phyloP scores from a whole-genome alignment of 2,329 filamentous ascomycete species.

The Biscogniauxia mediterranea region DNA sequence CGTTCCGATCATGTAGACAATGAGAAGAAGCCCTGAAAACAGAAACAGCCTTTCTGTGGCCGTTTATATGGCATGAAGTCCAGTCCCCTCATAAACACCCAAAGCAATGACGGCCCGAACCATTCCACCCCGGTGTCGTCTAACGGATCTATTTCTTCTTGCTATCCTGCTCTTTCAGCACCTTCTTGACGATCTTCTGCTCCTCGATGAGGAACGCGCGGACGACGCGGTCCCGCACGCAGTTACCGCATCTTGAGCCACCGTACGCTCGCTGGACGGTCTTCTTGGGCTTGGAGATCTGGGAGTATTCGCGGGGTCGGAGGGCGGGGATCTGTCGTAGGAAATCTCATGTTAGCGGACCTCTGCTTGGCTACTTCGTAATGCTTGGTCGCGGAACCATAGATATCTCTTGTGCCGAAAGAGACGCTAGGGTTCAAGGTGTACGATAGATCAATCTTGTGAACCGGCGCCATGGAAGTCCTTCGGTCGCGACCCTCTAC shows the following conservation, averaged over 20 bases:
- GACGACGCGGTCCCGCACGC: slow-evolving; percentile 96
- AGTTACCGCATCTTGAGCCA: slow-evolving; percentile 97
- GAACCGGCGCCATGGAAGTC: background rate
- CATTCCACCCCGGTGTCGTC: slow-evolving; percentile 31
- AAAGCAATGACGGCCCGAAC: slow-evolving; percentile 36
- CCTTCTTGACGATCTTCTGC: slow-evolving; percentile 99
- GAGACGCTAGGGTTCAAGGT: too few relatives aligned
- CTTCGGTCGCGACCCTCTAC: background rate
- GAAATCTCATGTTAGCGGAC: background rate
- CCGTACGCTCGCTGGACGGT: slow-evolving; percentile 98
- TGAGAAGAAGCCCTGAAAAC: slow-evolving; percentile 34
- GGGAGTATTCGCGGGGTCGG: slow-evolving; percentile 95
- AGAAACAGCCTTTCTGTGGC: slow-evolving; percentile 30
- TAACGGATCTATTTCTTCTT: slow-evolving; percentile 64
- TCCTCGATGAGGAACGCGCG: slow-evolving; percentile 99
- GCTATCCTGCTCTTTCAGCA: slow-evolving; percentile 91
- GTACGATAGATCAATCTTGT: too few relatives aligned
- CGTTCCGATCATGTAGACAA: slow-evolving; percentile 36
- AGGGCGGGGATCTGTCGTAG: slow-evolving; percentile 79
- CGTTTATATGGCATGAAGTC: slow-evolving; percentile 32
- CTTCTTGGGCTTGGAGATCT: slow-evolving; percentile 98
- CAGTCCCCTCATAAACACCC: slow-evolving; percentile 35
- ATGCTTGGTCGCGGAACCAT: background rate
- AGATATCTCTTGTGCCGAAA: too few relatives aligned
- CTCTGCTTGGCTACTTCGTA: background rate